These are phyloP conservation scores for Colletotrichum melonis DNA, from an alignment of 2,329 filamentous ascomycete species.

Conservation along the genomic window DNA sequence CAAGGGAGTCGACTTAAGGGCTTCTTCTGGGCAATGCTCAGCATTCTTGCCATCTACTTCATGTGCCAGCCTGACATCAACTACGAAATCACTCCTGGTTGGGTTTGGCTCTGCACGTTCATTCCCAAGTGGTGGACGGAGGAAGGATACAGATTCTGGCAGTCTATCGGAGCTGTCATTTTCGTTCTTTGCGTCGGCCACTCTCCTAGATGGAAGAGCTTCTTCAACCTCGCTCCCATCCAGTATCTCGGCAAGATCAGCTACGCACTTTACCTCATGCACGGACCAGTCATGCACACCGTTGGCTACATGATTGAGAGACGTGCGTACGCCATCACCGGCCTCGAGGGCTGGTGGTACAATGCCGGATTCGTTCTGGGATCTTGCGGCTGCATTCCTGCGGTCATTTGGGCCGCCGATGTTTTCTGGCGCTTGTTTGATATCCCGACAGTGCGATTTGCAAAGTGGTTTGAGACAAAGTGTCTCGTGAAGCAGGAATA, in stretches of 20 bases:
- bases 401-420: constrained; percentile 66
- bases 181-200: constrained; percentile 63
- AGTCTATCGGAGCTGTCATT: constrained; percentile 62
- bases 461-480: constrained; percentile 64
- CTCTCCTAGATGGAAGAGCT: constrained; percentile 57
- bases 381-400: constrained; percentile 59
- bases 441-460: constrained; percentile 65
- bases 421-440: constrained; percentile 68
- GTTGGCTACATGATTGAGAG: constrained; percentile 63
- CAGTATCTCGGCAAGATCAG: constrained; percentile 72
- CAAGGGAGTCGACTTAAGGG: constrained; percentile 15
- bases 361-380: constrained; percentile 59
- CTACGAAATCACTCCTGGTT: constrained; percentile 60
- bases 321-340: constrained; percentile 59
- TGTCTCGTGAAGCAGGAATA: constrained; percentile 46
- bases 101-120: constrained; percentile 57
- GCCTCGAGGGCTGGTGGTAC: constrained; percentile 58
- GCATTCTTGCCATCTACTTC: constrained; percentile 64
- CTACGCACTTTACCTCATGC: constrained; percentile 71
- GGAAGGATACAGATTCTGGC: constrained; percentile 67
- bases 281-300: constrained; percentile 66
- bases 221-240: constrained; percentile 61
- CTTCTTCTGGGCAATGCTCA: constrained; percentile 51
- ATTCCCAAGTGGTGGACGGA: constrained; percentile 62
- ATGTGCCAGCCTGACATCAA: constrained; percentile 58